Evolutionary conservation across 1,139 yeast genomes (phyloP), one percentile per base, ranked within the genome.

Genomic region (Scheffersomyces cryptocercus): DNA sequence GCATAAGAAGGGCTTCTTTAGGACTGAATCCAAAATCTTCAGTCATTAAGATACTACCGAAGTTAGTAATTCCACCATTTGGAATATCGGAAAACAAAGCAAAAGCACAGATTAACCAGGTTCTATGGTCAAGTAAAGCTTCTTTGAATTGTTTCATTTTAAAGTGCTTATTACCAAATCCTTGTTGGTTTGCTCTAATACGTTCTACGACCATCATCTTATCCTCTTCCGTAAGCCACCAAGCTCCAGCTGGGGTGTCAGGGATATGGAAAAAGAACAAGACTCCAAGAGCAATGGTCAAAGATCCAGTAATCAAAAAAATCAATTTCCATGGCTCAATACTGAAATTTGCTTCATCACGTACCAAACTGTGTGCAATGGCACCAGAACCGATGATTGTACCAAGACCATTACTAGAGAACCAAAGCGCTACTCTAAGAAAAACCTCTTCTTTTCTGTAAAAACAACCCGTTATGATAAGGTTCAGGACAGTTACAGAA

Each of bases 131-230:
- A 1, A 53, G 53, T 59, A 82, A 70, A 2, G 87, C 82, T 53
- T 83, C 81, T 14, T 59, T 59, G 35, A 81, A 66, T 56, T 84
- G 90, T 39, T 77, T 61, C 57, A 58, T 65, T 52, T 84, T 83
- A 61, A 80, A 73, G 36, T 69, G 67, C 45, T 68, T 72, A 51
- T 77, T 77, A 40, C 85, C 85, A 47, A 81, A 78, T 12, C 86
- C 85, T 53, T 83, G 78, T 39, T 69, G 65, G 49, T 75, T 74
- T 1, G 50, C 52, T 55, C 76, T 62, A 29, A 65, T 58, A 50
- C 73, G 52, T 44, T 70, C 67, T 30, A 65, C 62, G 5, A 65
- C 70, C 29, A 64, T 47, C 12, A 52, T 46, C 43, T 75, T 77
- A 49, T 84, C 88, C 30, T 70, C 66, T 8, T 61, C 62, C 9